Evolutionary conservation across 2,329 filamentous ascomycete genomes (phyloP).

Genomic region (Aureobasidium sp.): DNA sequence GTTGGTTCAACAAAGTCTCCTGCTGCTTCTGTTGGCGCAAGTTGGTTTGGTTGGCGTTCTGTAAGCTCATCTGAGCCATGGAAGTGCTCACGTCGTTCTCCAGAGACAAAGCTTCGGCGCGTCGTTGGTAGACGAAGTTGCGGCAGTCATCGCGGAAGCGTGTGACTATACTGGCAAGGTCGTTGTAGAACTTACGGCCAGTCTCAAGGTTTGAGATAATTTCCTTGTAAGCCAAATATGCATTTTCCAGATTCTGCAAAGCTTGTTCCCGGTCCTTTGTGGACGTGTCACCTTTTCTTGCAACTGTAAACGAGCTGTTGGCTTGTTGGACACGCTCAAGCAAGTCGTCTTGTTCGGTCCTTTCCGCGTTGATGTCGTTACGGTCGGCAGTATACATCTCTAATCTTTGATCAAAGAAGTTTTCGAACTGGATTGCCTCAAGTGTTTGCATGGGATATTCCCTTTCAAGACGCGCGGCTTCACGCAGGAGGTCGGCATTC

Average conservation of each 20-base stretch:
- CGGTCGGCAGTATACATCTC: constrained; percentile 75
- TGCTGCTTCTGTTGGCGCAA: constrained; percentile 40
- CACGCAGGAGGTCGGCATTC: constrained; percentile 69
- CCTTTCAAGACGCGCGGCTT: constrained; percentile 78
- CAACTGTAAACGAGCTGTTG: constrained; percentile 70
- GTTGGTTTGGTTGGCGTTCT: constrained; percentile 35
- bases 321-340: constrained; percentile 63
- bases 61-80: constrained; percentile 53
- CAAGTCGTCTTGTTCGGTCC: constrained; percentile 71
- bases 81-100: constrained; percentile 60
- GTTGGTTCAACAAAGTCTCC: constrained; percentile 25
- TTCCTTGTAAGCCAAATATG: constrained; percentile 94
- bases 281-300: constrained; percentile 59
- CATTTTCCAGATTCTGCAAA: constrained; percentile 80
- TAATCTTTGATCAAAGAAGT: constrained; percentile 77
- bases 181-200: constrained; percentile 94
- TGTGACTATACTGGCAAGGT: constrained; percentile 79
- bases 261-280: constrained; percentile 74
- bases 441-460: constrained; percentile 79
- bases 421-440: constrained; percentile 83
- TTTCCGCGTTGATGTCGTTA: constrained; percentile 61
- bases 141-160: constrained; percentile 75
- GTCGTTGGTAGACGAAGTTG: constrained; percentile 71
- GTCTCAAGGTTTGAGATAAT: constrained; percentile 86
- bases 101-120: constrained; percentile 70